Base-by-base conservation (phyloP, 257 asterid genomes). In the Nicotiana tomentosiformis region DNA sequence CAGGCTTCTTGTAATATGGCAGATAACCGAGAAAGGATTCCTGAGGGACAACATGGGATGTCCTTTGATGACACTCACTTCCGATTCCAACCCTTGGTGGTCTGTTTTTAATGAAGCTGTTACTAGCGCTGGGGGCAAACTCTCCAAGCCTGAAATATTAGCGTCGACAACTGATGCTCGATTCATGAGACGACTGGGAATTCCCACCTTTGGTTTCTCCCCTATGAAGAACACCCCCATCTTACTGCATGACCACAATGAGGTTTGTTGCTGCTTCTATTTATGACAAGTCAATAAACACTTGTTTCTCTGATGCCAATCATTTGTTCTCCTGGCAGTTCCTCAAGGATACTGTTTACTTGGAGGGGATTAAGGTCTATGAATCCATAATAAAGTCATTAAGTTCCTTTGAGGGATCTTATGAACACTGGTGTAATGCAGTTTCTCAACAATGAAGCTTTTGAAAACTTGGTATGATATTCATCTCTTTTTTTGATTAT, bases 81-180 rank as follows among this genome's bases (percentile, higher is more conserved):
- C 95, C 64, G 92, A 89, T 72, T 91, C 98, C 56, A 96, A 96
- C 53, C 95, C 98, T 11, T 96, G 98, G 99, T 96, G 99, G 98
- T 64, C 91, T 14, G 79, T 94, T 55, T 93, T 96, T 78, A 80
- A 88, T 90, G 89, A 90, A 85, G 98, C 97, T 80, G 85, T 96
- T 81, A 81, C 84, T 78, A 88, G 86, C 53, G 93, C 95, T 68
- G 97, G 99, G n/a, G 97, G 93, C n/a, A 96, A 89, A 85, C 97
- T 96, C 78, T 92, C 93, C 14, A 93, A 88, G 89, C 98, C 99
- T 4, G 99, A 94, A 80, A 94, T 96, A 58, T 88, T 96, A 86
- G 12, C 97, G 33, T 92, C 98, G 35, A 96, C 98, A 14, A 96
- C 99, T 7, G 99, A 96, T 86, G 94, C 98, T 82, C 91, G 93